Base-by-base conservation (phyloP, 495 filamentous ascomycete species). In the Annulohypoxylon nitens region DNA sequence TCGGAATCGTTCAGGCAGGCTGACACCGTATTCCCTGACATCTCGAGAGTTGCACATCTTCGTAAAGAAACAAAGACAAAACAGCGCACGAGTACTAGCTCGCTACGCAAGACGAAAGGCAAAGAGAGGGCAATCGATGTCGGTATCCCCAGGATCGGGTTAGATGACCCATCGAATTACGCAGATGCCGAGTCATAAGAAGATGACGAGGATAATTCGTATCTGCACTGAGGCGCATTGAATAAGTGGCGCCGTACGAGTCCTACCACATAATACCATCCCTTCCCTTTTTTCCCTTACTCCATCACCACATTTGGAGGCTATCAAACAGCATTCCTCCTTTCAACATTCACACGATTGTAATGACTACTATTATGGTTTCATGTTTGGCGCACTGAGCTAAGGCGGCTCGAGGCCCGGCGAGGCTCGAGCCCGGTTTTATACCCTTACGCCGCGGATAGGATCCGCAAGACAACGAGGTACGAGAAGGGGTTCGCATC, bases 1-100 rank as follows among this genome's bases (percentile, higher is more conserved):
- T 18, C 25, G 0, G 33, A 4, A 30, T 34, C 4, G 2, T 62
- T 26, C 45, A 62, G 39, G 65, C 78, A 67, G 70, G 76, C 55
- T 34, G 68, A 50, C 12, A 36, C 64, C 12, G 73, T 76, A 14
- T 70, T 75, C 23, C 64, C 76, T 10, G 78, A 81, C 51, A 66
- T 75, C 14, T 54, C 76, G 0, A 69, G 65, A 5, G 71, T 79
- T 4, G 78, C 80, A 2, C 72, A 62, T 58, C 60, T 80, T 57
- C 67, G 80, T 37, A 81, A 80, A 69, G 73, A 83, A 23, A 69
- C 58, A 4, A 84, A 79, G 65, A 55, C 78, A 11, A 61, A 43
- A 10, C 73, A 77, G 63, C 61, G 80, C 8, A 67, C 76, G 20
- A 69, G 70, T 4, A 54, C 30, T 6, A 51, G 50, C 16, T 59